Percentiles rank a stretch among this genome's conserved stretches.
Evolutionary conservation across 2,329 filamentous ascomycete genomes (phyloP).

Genomic region (Xylariaceae sp.): DNA sequence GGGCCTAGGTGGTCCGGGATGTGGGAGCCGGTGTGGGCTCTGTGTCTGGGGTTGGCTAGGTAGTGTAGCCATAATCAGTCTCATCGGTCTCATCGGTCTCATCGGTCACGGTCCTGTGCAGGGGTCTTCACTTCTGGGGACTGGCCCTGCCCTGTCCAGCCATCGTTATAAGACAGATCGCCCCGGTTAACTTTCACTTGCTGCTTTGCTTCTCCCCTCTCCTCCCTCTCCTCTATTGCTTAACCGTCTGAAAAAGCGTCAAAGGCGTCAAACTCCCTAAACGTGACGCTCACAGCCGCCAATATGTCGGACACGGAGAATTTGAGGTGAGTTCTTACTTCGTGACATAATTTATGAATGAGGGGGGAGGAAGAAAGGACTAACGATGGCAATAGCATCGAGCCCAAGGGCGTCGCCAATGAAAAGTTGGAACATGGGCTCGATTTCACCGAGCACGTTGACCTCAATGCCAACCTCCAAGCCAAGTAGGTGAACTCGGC

Average conservation of each 20-base stretch:
- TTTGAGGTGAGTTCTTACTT: conserved; percentile 9
- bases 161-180: conserved; percentile 10
- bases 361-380: not conserved
- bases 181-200: not conserved
- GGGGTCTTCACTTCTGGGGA: not conserved
- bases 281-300: no score
- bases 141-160: not conserved
- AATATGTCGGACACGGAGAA: conserved; percentile 19
- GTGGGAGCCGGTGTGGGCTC: not conserved
- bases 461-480: conserved; percentile 40
- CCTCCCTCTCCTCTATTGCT: not conserved
- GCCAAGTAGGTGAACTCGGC: conserved; percentile 37
- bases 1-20: not conserved
- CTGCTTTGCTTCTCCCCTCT: not conserved
- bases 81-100: no score
- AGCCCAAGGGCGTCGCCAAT: conserved; percentile 20
- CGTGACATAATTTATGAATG: not conserved
- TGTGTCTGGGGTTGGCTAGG: no score
- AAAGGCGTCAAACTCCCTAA: conserved; percentile 2
- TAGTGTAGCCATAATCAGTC: no score
- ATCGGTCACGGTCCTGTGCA: no score
- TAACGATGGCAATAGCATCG: conserved; percentile 4
- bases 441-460: conserved; percentile 33
- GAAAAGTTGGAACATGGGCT: conserved; percentile 29
- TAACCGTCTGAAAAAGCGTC: not conserved